Evolutionary conservation across 169 alveolate genomes (phyloP).

Genomic region (Plasmodium gonderi): DNA sequence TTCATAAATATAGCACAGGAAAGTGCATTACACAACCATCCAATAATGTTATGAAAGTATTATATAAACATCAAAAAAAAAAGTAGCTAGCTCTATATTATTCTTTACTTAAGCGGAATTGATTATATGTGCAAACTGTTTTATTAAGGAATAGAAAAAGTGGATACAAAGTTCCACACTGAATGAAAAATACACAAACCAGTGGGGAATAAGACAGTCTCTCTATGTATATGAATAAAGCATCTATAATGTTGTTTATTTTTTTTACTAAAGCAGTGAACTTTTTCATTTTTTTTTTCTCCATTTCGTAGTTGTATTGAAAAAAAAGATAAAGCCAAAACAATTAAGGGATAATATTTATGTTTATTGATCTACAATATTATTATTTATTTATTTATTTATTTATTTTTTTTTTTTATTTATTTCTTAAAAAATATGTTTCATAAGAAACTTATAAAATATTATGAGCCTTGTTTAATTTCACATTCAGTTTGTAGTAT

Average conservation of each 20-base stretch:
- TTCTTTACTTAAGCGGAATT: neutral
- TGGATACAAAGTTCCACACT: neutral
- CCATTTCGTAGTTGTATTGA: neutral
- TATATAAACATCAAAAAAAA: neutral
- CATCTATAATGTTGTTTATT: neutral
- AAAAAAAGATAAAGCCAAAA: neutral
- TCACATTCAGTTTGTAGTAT: no score
- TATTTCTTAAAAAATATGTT: no score
- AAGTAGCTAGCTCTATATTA: neutral
- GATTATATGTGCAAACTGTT: neutral
- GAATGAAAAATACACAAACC: neutral
- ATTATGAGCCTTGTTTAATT: no score
- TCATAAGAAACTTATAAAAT: no score
- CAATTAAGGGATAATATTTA: neutral
- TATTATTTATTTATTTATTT: neutral
- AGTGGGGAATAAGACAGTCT: no score
- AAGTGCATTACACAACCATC: neutral
- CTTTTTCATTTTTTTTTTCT: neutral
- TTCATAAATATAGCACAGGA: neutral
- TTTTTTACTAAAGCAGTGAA: neutral
- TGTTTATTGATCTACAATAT: neutral
- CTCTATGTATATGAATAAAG: neutral
- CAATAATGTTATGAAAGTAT: neutral
- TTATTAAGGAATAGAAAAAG: neutral
- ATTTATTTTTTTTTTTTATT: neutral